Evolutionary conservation across 1,139 yeast species (phyloP), one percentile per base, ranked within the genome.

Genomic region (Blastobotrys capitulatus): DNA sequence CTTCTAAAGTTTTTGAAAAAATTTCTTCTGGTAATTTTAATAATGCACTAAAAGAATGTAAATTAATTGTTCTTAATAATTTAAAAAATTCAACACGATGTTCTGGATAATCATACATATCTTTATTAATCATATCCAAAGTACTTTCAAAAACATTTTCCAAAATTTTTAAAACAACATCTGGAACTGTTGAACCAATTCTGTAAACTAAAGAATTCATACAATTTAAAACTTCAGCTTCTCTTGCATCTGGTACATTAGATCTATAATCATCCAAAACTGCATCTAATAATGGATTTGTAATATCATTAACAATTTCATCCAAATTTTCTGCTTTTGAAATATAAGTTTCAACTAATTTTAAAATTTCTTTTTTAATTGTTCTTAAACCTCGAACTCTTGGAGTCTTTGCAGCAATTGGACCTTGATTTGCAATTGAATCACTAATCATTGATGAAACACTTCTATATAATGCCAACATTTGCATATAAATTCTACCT

Each of bases 21-120:
- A 96, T 95, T 57, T 83, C 92, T 8, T 95, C 94, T 13, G 97
- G 95, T 57, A 92, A 77, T 69, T 88, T 87, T 56, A 89, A 74
- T 60, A 92, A 76, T 0, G 97, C 96, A 55, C 81, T 78, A 75
- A 92, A 94, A 25, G 94, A 83, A 64, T 86, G 85, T 57, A 82
- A 70, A 66, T 94, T 86, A 64, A 94, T 90, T 53, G 87, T 95
- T 60, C 89, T 83, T 63, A 92, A 76, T 51, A 92, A 75, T 69
- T 85, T 86, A 74, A 90, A 94, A 67, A 92, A 92, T 66, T 90
- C 97, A 50, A 90, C 95, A 64, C 99, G 81, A 72, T 92, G 97
- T 68, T 94, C 98, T 20, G 98, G 98, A 66, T 87, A 92, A 67
- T 92, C 97, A 7, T 95, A 82, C 67, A 94, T 88, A 68, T 92